A percentile compares a stretch with the other conserved stretches of the same genome.
Conservation (phyloP, 2,329 filamentous ascomycete species). For the Chaetomium sp. region DNA sequence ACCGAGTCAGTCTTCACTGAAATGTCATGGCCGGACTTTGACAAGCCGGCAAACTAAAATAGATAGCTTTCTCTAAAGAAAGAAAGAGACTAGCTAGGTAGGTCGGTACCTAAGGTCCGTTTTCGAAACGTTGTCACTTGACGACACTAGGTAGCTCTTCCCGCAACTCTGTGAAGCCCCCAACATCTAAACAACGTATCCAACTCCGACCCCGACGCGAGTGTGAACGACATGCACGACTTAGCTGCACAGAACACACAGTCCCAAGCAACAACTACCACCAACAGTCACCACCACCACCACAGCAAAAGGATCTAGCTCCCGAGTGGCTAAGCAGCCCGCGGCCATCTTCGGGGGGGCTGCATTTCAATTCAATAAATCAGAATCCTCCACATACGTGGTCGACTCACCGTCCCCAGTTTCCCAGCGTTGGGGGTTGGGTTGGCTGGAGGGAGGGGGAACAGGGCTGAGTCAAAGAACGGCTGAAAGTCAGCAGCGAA, state of each 20-base stretch:
- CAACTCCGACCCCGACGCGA: not conserved
- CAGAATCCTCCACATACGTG: slow-evolving; percentile 5
- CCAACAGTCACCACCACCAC: not conserved
- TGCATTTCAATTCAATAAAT: not conserved
- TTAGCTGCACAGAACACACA: not conserved
- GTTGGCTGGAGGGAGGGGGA: not conserved
- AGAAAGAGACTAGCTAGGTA: not conserved
- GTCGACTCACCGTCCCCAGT: not conserved
- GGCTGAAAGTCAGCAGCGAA: not conserved
- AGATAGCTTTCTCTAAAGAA: not conserved
- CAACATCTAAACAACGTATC: not conserved
- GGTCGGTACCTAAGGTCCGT: not conserved
- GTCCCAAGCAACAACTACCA: not conserved
- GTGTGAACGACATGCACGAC: not conserved
- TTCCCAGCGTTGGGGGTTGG: not conserved
- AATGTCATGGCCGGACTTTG: not conserved
- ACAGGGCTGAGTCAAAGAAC: not conserved
- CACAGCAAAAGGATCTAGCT: not conserved
- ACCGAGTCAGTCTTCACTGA: not conserved
- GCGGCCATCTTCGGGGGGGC: not conserved
- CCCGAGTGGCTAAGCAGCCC: not conserved
- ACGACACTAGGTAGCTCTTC: too few relatives aligned
- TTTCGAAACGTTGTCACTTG: not conserved
- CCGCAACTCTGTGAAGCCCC: not conserved
- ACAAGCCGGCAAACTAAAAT: not conserved